Evolutionary conservation across 1,284 basidiomycete genomes (phyloP).

Genomic region (Mycena sp.): DNA sequence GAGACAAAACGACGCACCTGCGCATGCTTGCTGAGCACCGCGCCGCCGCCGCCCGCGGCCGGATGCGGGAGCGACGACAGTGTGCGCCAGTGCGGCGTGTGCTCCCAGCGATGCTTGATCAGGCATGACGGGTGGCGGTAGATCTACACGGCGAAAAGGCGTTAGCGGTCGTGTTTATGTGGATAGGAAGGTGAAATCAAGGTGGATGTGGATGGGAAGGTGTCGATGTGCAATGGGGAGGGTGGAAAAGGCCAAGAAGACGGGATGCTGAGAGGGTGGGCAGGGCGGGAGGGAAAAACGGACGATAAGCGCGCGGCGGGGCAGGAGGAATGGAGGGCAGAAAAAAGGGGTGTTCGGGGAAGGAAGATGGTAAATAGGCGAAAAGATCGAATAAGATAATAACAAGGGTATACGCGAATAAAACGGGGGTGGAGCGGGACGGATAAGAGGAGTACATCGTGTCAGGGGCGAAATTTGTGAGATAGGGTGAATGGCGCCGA

Average conservation of each 20-base stretch:
- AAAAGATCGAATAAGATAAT: background rate
- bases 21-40: conserved; percentile 94
- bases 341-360: background rate
- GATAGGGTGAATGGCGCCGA: background rate
- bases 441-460: background rate
- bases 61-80: conserved; percentile 25
- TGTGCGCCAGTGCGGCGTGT: conserved; percentile 92
- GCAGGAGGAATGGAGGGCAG: background rate
- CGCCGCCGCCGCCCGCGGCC: conserved; percentile 61
- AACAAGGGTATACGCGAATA: too few relatives aligned
- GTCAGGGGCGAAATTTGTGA: background rate
- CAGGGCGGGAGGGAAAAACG: too few relatives aligned
- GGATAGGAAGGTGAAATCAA: background rate
- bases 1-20: too few relatives aligned
- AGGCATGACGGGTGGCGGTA: conserved; percentile 95
- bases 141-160: conserved; percentile 61
- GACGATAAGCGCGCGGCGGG: too few relatives aligned
- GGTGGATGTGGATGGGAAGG: background rate
- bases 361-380: background rate
- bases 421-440: too few relatives aligned
- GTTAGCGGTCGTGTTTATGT: conserved; percentile 8
- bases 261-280: too few relatives aligned
- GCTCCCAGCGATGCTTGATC: conserved; percentile 98
- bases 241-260: too few relatives aligned
- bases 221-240: too few relatives aligned